Conservation (phyloP, 2,329 filamentous ascomycete species). For the Aspergillaceae sp. region DNA sequence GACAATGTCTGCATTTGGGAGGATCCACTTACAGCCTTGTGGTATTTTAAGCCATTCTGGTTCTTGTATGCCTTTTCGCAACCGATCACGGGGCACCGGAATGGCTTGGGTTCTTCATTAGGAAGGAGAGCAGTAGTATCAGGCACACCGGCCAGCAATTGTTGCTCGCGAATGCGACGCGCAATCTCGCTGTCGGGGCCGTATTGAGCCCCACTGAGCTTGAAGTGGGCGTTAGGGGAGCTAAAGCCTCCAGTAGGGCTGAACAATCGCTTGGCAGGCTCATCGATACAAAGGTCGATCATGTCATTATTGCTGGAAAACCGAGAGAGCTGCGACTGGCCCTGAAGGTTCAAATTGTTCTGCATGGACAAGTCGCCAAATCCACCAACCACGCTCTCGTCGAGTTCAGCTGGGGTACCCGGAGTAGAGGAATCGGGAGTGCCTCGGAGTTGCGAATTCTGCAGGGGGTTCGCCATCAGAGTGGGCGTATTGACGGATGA, state of each 20-base stretch:
- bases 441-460: slow-evolving; percentile 45
- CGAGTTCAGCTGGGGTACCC: slow-evolving; percentile 63
- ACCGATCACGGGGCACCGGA: slow-evolving; percentile 93
- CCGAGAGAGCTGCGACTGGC: slow-evolving; percentile 31
- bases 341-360: slow-evolving; percentile 24
- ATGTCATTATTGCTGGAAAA: slow-evolving; percentile 43
- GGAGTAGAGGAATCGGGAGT: slow-evolving; percentile 61
- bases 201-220: slow-evolving; percentile 67
- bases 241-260: slow-evolving; percentile 68
- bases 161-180: slow-evolving; percentile 55
- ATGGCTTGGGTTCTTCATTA: slow-evolving; percentile 91
- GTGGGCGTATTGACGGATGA: slow-evolving; percentile 96
- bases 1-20: slow-evolving; percentile 3
- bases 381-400: slow-evolving; percentile 61
- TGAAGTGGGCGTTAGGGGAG: slow-evolving; percentile 62
- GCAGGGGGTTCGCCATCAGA: slow-evolving; percentile 66
- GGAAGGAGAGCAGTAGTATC: slow-evolving; percentile 42
- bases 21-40: slow-evolving; percentile 51
- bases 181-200: slow-evolving; percentile 68
- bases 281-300: slow-evolving; percentile 67
- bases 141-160: slow-evolving; percentile 50
- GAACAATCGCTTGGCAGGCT: slow-evolving; percentile 88
- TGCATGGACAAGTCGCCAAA: slow-evolving; percentile 55
- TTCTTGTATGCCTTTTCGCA: slow-evolving; percentile 99
- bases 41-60: slow-evolving; percentile 94